Evolutionary conservation across 495 filamentous ascomycete species (phyloP), one percentile per base, ranked within the genome.

Genomic region (Trichoderma erinaceum): DNA sequence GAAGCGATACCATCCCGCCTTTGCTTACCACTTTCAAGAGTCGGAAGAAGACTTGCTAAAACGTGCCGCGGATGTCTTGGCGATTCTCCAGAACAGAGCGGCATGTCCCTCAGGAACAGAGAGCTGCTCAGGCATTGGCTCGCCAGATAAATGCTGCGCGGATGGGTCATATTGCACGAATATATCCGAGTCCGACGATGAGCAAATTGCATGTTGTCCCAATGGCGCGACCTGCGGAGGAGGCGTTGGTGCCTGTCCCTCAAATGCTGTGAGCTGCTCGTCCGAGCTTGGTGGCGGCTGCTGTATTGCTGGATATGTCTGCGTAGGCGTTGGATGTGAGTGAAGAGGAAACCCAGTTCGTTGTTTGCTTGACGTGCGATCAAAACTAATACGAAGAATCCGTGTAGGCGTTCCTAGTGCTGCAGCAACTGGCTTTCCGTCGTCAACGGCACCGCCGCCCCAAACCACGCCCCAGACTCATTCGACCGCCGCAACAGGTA

Each of bases 171-270:
- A 79, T 0, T 99, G 94, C 74, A 81, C 88, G 48, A 72, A 84
- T n/a, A 86, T 96, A 29, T 68, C 81, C n/a, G 87, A 95, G 71
- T 89, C 86, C 2, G 90, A 90, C 0, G 78, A 85, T 43, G 92
- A 92, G 0, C 84, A 86, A 67, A 91, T 97, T 1, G 95, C 93
- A 3, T 99, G 94, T 75, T 99, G 94, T 81, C 89, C 89, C 18
- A 75, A 76, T 38, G 92, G 92, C 3, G 75, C 84, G 71, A 85
- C 73, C 6, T 99, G 95, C 76, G 80, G 83, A 5, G 87, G 89
- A 8, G 77, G 78, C 8, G 85, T 97, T 50, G 81, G 81, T 0
- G 74, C 73, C 3, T 99, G 94, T 72, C 77, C 80, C 65, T 75
- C 74, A 0, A 88, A 87, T 16, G 89, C 92, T 75, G 84, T 84